These are phyloP conservation scores for Vanilla planifolia DNA, from an alignment of 106 monocot genomes.

Conservation along the genomic window DNA sequence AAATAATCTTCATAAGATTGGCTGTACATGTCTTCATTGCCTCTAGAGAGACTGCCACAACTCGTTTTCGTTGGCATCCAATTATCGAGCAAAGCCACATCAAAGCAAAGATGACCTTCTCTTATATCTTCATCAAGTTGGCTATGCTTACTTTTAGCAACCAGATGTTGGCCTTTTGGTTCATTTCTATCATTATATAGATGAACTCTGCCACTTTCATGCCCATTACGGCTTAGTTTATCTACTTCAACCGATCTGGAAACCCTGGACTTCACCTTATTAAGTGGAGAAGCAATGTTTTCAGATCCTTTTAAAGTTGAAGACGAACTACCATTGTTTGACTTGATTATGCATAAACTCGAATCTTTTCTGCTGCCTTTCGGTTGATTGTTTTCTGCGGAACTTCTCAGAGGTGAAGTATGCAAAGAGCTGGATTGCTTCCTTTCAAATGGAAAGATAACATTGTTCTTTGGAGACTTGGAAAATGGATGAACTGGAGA, in stretches of 20 bases:
- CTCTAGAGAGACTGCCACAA: conserved; percentile 3
- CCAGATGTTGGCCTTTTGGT: not conserved
- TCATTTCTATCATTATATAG: not conserved
- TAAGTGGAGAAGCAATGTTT: not conserved
- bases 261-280: conserved; percentile 2
- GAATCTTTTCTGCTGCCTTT: conserved; percentile 4
- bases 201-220: conserved; percentile 1
- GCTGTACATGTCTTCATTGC: not conserved
- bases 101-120: conserved; percentile 16
- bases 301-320: not conserved
- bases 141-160: not conserved
- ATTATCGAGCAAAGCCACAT: not conserved
- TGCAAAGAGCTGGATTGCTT: conserved; percentile 13
- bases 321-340: conserved; percentile 4
- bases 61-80: not conserved
- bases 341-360: not conserved
- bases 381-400: conserved; percentile 7
- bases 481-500: conserved; percentile 11
- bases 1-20: not conserved
- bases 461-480: conserved; percentile 8
- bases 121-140: conserved; percentile 4
- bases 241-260: conserved; percentile 6
- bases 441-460: conserved; percentile 11
- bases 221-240: not conserved
- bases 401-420: not conserved